These are phyloP conservation scores for Globisporangium nagaii DNA, from an alignment of 352 stramenopile genomes.

Conservation along the genomic window DNA sequence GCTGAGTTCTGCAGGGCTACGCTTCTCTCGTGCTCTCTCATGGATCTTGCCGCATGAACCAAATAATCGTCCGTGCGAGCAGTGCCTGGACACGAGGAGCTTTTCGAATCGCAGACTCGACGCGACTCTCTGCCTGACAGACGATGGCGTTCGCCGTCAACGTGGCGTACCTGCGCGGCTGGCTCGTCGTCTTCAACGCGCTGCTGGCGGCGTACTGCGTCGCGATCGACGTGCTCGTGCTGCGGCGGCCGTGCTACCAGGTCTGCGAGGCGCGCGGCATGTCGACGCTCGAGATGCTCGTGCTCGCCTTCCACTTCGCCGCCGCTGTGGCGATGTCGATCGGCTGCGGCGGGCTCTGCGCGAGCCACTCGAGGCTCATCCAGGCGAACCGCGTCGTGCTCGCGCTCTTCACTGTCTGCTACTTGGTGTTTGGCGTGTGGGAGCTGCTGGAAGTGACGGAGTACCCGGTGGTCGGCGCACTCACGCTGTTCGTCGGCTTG, in stretches of 20 bases:
- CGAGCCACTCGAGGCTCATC: neutral
- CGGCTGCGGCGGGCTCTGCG: neutral
- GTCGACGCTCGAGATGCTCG: neutral
- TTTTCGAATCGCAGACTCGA: no score
- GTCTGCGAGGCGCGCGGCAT: neutral
- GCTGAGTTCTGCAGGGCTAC: no score
- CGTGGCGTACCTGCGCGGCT: neutral
- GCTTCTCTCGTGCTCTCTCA: neutral
- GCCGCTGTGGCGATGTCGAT: neutral
- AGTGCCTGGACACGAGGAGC: no score
- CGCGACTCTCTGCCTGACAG: neutral
- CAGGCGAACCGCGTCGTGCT: neutral
- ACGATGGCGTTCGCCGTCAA: neutral
- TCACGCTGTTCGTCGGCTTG: neutral
- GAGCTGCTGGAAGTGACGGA: constrained; percentile 1
- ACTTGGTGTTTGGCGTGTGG: neutral
- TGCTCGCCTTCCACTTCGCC: constrained; percentile 1
- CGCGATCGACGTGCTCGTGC: neutral
- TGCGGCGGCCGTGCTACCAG: neutral
- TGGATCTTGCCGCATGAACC: no score
- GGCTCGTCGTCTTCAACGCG: constrained; percentile 1
- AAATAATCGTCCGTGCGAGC: no score
- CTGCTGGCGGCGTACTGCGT: neutral
- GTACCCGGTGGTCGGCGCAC: neutral
- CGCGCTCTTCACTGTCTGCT: neutral